Evolutionary conservation across 148 eudicot species (phyloP), one percentile per base, ranked within the genome.

Genomic region (Tetragonia tetragonoides): DNA sequence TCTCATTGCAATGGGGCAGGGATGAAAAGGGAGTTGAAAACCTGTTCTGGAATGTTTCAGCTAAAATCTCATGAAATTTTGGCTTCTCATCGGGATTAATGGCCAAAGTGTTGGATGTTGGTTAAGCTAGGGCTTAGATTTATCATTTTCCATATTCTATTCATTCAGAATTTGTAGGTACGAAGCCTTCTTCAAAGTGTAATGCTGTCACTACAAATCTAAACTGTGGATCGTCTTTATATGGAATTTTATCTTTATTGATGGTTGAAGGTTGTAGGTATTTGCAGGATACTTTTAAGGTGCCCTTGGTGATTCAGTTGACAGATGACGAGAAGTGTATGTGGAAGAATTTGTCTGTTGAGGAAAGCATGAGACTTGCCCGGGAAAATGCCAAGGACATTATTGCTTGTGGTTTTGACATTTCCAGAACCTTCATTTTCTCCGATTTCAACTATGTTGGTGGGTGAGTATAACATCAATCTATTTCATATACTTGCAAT

Each of bases 301-400:
- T 95, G 59, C 98, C 98, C 38, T 92, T 95, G 70, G 98, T 95
- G 67, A 95, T 95, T 75, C 98, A 95, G 70, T 81, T 95, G 77
- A 95, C 97, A 24, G 98, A 95, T 83, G 99, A 95, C 85, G 99
- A 95, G 89, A 95, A 95, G 78, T 93, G 93, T 82, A 89, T 95
- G 93, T 95, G 97, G 97, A 95, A 95, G 84, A 88, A 91, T 85
- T 80, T 95, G 40, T 83, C 96, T 0, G 93, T 95, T 74, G 99
- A 95, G 86, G 99, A 95, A 83, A 85, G 93, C 83, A 88, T 89
- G 78, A 86, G 99, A 84, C 97, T 95, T 86, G 99, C 99, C 17
- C 94, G 99, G 61, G 99, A 93, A 77, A 95, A 95, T 87, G 99
- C 99, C 37, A 95, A 95, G 82, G 99, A 95, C 80, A 95, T 95